A percentile compares a stretch with the other conserved stretches of the same genome.
Conservation (phyloP, 805 yeast genomes). For the Wickerhamiella bombiphila region DNA sequence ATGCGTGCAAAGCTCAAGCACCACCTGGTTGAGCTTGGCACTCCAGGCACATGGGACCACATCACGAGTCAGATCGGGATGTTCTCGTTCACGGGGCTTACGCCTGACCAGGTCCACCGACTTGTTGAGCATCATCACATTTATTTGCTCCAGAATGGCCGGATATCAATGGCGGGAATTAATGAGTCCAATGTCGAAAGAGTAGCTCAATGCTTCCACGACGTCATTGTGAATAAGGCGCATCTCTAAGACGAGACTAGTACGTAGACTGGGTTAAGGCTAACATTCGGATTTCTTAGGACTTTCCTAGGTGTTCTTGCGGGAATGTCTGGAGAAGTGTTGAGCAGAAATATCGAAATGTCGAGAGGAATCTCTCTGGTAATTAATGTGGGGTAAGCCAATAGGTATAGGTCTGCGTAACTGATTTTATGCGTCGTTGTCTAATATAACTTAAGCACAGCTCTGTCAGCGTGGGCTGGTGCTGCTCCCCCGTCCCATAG, state of each 20-base stretch:
- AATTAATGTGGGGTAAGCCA: too few relatives aligned
- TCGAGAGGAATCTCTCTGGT: too few relatives aligned
- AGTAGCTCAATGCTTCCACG: constrained; percentile 27
- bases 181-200: constrained; percentile 61
- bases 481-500: too few relatives aligned
- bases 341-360: too few relatives aligned
- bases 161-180: constrained; percentile 83
- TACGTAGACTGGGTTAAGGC: too few relatives aligned
- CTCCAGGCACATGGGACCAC: constrained; percentile 69
- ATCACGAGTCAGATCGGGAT: constrained; percentile 83
- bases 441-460: too few relatives aligned
- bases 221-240: constrained; percentile 16
- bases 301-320: too few relatives aligned
- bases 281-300: too few relatives aligned
- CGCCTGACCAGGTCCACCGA: constrained; percentile 58
- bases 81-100: constrained; percentile 89
- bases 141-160: constrained; percentile 80
- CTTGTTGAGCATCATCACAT: constrained; percentile 61
- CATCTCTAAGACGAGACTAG: neutral
- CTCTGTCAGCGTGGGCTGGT: too few relatives aligned
- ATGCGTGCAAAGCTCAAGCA: constrained; percentile 56
- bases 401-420: too few relatives aligned
- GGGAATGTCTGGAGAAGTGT: too few relatives aligned
- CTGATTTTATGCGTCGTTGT: too few relatives aligned
- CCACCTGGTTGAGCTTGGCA: constrained; percentile 39